Evolutionary conservation across 139 green algal genomes (phyloP).

Genomic region (Chlorella sp.): DNA sequence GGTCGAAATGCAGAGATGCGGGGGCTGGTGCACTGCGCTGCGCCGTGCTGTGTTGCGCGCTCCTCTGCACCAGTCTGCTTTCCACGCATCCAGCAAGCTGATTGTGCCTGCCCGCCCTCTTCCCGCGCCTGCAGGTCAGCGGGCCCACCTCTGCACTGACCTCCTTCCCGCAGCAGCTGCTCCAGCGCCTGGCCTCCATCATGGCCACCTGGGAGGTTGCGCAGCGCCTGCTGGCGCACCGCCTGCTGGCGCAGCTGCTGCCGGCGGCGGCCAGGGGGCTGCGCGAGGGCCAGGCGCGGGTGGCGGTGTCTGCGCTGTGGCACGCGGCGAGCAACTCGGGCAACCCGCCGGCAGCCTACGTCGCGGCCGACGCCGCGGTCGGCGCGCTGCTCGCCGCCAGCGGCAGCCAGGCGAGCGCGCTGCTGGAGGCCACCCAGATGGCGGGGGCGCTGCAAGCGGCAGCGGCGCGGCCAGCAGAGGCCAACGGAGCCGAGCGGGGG

Average conservation of each 20-base stretch:
- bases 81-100: too few relatives aligned
- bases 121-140: too few relatives aligned
- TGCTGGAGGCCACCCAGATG: conserved; percentile 15
- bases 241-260: conserved; percentile 33
- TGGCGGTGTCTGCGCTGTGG: conserved; percentile 35
- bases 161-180: conserved; percentile 41
- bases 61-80: too few relatives aligned
- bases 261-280: conserved; percentile 28
- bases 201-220: conserved; percentile 15
- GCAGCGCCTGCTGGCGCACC: conserved; percentile 42
- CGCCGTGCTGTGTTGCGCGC: too few relatives aligned
- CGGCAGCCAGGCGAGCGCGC: not conserved
- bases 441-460: conserved; percentile 21
- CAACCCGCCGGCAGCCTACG: conserved; percentile 32
- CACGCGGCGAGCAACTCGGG: conserved; percentile 24
- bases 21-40: not conserved
- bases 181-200: conserved; percentile 34
- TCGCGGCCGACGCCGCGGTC: conserved; percentile 25
- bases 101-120: too few relatives aligned
- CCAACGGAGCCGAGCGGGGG: not conserved
- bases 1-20: not conserved
- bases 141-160: too few relatives aligned
- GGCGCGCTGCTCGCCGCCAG: conserved; percentile 5
- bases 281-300: conserved; percentile 19
- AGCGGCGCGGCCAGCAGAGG: not conserved